phyloP scores from a whole-genome alignment of 2,329 filamentous ascomycete genomes.

The Triangularia setosa region DNA sequence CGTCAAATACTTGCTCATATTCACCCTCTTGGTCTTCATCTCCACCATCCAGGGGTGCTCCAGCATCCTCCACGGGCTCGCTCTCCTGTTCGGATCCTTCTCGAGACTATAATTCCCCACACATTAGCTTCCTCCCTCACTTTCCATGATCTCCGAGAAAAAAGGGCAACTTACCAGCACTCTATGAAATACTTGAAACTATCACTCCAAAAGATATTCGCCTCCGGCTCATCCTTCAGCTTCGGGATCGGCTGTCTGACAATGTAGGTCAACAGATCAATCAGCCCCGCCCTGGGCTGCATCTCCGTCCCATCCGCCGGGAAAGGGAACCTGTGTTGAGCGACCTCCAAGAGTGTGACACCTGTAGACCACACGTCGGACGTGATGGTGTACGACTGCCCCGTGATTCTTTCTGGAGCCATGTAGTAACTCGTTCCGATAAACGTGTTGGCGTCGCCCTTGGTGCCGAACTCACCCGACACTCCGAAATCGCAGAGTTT shows the following conservation, averaged over 20 bases:
- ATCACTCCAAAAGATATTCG: slow-evolving; percentile 88
- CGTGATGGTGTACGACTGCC: slow-evolving; percentile 96
- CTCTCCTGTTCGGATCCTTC: slow-evolving; percentile 81
- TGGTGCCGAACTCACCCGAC: slow-evolving; percentile 95
- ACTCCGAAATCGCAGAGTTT: slow-evolving; percentile 99
- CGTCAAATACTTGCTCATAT: slow-evolving; percentile 90
- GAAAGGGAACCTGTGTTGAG: slow-evolving; percentile 97
- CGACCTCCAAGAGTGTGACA: slow-evolving; percentile 97
- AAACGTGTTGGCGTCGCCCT: slow-evolving; percentile 97
- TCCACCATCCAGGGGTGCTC: slow-evolving; percentile 99
- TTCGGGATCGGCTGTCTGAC: slow-evolving; percentile 93
- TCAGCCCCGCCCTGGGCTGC: slow-evolving; percentile 87
- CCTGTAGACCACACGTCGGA: slow-evolving; percentile 98
- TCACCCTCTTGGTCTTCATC: slow-evolving; percentile 93
- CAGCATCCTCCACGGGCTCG: slow-evolving; percentile 96
- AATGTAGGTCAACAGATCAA: slow-evolving; percentile 95
- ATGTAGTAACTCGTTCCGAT: slow-evolving; percentile 99
- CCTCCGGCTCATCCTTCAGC: slow-evolving; percentile 88
- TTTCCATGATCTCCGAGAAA: not conserved
- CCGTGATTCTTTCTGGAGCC: slow-evolving; percentile 96
- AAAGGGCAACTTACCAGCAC: slow-evolving; percentile 82
- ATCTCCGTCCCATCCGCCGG: slow-evolving; percentile 93
- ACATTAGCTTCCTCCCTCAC: not conserved
- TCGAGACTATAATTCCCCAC: slow-evolving; percentile 63
- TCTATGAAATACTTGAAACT: slow-evolving; percentile 99